Conservation (phyloP, 78 protist species). For the Mastigamoeba balamuthi region DNA sequence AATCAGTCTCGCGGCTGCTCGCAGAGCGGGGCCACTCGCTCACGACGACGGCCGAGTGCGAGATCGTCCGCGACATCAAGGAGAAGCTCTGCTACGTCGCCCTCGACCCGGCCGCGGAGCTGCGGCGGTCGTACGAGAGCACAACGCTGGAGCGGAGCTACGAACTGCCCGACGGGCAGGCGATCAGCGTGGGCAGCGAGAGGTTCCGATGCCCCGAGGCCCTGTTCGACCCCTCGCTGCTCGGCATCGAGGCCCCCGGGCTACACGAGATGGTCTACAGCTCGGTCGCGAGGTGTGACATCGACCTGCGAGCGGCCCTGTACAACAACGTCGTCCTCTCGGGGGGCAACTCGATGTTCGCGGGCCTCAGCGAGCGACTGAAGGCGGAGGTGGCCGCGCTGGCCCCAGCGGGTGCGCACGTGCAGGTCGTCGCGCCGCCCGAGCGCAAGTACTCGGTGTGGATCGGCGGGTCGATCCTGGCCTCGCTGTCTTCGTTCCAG, state of each 20-base stretch:
- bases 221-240: constrained; percentile 81
- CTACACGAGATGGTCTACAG: constrained; percentile 55
- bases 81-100: constrained; percentile 66
- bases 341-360: constrained; percentile 70
- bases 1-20: constrained; percentile 75
- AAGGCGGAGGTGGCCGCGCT: constrained; percentile 14
- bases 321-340: constrained; percentile 54
- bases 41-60: constrained; percentile 93
- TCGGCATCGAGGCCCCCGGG: constrained; percentile 78
- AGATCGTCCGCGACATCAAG: constrained; percentile 87
- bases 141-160: constrained; percentile 51
- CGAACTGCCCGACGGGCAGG: constrained; percentile 81
- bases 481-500: constrained; percentile 50
- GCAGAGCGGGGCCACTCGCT: constrained; percentile 90
- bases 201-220: constrained; percentile 83
- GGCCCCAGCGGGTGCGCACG: constrained; percentile 22
- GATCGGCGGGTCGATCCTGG: constrained; percentile 77
- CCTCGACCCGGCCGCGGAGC: constrained; percentile 53
- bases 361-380: constrained; percentile 34
- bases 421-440: constrained; percentile 55
- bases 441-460: constrained; percentile 56
- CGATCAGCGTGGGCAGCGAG: constrained; percentile 74
- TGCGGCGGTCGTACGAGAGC: constrained; percentile 37
- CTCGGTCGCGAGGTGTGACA: constrained; percentile 28
- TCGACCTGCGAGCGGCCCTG: constrained; percentile 38